Evolutionary conservation across 768 basidiomycete genomes (phyloP), one percentile per base, ranked within the genome.

Genomic region (Hemileccinum rubropunctum): DNA sequence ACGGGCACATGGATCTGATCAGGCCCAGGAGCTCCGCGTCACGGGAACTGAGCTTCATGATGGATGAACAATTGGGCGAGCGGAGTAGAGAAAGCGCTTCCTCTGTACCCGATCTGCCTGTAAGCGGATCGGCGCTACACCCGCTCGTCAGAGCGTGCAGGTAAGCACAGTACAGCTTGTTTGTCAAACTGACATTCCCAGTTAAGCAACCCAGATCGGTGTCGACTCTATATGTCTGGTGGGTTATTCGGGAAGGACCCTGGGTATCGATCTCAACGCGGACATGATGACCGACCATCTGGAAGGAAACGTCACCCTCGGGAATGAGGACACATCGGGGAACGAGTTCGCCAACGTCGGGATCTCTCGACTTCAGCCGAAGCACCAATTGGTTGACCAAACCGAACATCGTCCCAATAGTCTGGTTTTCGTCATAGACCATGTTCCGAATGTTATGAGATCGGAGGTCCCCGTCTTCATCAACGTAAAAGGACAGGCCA

Each of bases 61-160:
- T 78, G 0, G 77, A 76, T 18, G 54, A 61, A 21, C 62, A 71
- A n/a, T 60, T 55, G 14, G 72, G 68, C 1, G 73, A 74, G 11
- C 50, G 51, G 34, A 79, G 58, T 38, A 71, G 61, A 36, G 62
- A 53, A 15, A 78, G 58, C 1, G 76, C 76, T 42, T 77, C 67
- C 36, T 74, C 69, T 4, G 71, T 70, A 7, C 78, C 78, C 0
- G 70, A 73, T 13, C 69, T 69, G 14, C 54, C 52, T 0, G 71
- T 74, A 27, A 79, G 61, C 3, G 76, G 73, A 50, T 79, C 78
- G 6, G 67, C 62, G 17, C 76, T 59, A 41, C 64, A 67, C 37
- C 71, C 67, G 20, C 71, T 71, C 5, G 70, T 77, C n/a, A 76
- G 46, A 14, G 74, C 72, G 42, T 79, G 78, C 8, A 80, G 64